A percentile compares a stretch with the other conserved stretches of the same genome.
Evolutionary conservation across 352 stramenopile species (phyloP).

Genomic region (Globisporangium echinulatum): DNA sequence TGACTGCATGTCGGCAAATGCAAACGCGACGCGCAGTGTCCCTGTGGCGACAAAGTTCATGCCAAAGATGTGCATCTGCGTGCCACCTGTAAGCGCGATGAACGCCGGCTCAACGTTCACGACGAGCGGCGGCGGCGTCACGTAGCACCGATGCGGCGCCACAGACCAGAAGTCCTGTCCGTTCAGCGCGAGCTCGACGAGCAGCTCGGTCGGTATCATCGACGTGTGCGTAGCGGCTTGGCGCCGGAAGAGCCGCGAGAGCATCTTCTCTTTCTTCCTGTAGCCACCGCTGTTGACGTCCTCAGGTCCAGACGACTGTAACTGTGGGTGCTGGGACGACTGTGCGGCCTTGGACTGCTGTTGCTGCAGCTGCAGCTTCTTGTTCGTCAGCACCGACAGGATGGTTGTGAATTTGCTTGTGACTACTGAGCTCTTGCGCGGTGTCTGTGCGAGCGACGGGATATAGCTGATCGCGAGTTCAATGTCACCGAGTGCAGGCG

Average conservation of each 20-base stretch:
- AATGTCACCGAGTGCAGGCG: conserved; percentile 31
- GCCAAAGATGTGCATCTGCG: conserved; percentile 32
- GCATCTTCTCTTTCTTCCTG: conserved; percentile 38
- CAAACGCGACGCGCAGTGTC: conserved; percentile 40
- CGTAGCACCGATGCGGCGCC: conserved; percentile 26
- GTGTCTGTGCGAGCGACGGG: conserved; percentile 4
- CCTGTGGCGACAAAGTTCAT: conserved; percentile 46
- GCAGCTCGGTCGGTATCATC: conserved; percentile 39
- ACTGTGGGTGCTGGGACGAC: conserved; percentile 10
- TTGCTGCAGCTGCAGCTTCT: conserved; percentile 17
- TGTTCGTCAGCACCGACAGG: conserved; percentile 39
- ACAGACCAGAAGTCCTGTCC: conserved; percentile 59
- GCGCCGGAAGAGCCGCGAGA: conserved; percentile 37
- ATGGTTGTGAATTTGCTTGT: conserved; percentile 26
- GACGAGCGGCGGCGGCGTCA: conserved; percentile 28
- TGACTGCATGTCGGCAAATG: conserved; percentile 8
- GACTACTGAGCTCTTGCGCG: background rate
- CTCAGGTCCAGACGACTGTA: conserved; percentile 1
- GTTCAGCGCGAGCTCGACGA: conserved; percentile 53
- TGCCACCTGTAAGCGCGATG: conserved; percentile 34
- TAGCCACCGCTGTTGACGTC: background rate
- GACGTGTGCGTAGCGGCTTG: conserved; percentile 19
- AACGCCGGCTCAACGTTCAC: conserved; percentile 32
- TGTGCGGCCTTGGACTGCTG: background rate
- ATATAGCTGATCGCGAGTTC: conserved; percentile 47